Base-by-base conservation (phyloP, 1,139 yeast species). In the Spathaspora sp. region DNA sequence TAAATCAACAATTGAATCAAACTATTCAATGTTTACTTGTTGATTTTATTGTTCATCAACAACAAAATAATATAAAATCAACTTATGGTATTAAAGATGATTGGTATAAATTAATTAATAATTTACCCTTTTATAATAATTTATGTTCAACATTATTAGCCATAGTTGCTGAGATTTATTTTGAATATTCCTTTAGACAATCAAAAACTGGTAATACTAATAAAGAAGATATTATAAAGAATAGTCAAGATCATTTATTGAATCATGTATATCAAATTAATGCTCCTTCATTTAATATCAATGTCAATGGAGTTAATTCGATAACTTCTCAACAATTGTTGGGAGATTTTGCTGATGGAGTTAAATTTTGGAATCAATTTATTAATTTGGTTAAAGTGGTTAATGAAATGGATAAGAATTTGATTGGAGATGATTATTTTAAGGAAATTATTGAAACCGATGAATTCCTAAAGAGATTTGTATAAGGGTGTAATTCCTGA, bases 121-220 rank as follows among this genome's bases (percentile, higher is more conserved):
- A 77, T 51, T 58, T 86, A 41, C 97, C 97, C 6, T 89, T 88
- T 57, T 75, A 67, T 48, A 63, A 60, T 29, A 74, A 69, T 42
- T 63, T 74, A 41, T 81, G 66, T 55, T 73, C 68, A 50, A 73
- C 79, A 1, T 63, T 75, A 44, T 56, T 74, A 53, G 80, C 80
- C 7, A 70, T 74, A 8, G 65, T 72, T 10, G 65, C 72, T 2
- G 78, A 75, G 49, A 69, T 73, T 29, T 74, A 67, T 51, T 72
- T 72, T 45, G 76, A 72, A 43, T 65, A 62, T 43, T 67, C 74
- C 33, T 59, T 65, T 41, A 68, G 66, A 47, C 68, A 64, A 51
- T 49, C 58, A 24, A 63, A 64, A 44, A 49, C 58, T n/a, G 60
- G 64, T 11, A 53, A 53, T 45, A 56, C 46, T 16, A 36, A 51